These are phyloP conservation scores for Phytophthora vignae DNA, from an alignment of 352 stramenopile genomes.

Conservation along the genomic window DNA sequence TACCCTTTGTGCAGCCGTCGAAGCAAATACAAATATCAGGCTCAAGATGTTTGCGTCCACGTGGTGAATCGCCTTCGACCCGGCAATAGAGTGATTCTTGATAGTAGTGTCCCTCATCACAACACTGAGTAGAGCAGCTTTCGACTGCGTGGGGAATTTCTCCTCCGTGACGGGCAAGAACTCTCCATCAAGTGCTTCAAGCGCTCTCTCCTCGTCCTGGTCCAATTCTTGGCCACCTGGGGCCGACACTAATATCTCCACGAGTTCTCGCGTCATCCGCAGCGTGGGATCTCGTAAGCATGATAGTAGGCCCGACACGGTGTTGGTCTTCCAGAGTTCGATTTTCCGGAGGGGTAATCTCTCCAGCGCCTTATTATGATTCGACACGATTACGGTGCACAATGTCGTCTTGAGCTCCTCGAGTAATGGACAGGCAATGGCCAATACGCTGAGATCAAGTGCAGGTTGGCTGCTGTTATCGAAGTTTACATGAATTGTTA, in stretches of 20 bases:
- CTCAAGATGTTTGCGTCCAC: background rate
- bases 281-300: background rate
- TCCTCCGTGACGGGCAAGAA: background rate
- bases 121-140: background rate
- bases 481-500: background rate
- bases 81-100: background rate
- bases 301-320: background rate
- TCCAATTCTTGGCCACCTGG: background rate
- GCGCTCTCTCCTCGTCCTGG: background rate
- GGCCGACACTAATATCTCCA: background rate
- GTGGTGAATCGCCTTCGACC: background rate
- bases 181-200: background rate
- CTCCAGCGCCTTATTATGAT: background rate
- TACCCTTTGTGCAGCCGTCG: background rate
- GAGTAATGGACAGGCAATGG: background rate
- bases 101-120: background rate
- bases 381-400: background rate
- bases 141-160: background rate
- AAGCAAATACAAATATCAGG: background rate
- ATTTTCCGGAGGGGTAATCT: background rate
- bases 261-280: background rate
- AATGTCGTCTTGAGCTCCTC: background rate
- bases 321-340: background rate
- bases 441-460: background rate
- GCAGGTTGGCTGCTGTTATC: background rate